These are phyloP conservation scores for Dendrocalamus sinicus DNA, from an alignment of 176 grass and related monocot genomes.

Conservation along the genomic window DNA sequence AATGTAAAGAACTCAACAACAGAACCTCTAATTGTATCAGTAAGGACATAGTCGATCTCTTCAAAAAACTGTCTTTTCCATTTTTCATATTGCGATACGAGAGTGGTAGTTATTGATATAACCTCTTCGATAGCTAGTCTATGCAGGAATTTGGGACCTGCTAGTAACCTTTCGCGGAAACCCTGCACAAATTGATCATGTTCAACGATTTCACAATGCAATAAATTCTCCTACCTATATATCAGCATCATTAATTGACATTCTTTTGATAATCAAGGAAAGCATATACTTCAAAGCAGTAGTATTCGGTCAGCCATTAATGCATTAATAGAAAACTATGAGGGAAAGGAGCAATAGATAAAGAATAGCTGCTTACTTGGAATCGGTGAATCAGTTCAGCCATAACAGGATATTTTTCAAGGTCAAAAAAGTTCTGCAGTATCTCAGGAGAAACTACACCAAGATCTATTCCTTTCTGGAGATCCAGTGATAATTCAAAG, in stretches of 20 bases:
- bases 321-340: neutral
- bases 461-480: slow-evolving; percentile 95
- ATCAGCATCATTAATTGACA: neutral
- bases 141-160: slow-evolving; percentile 90
- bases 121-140: slow-evolving; percentile 92
- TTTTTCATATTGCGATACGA: slow-evolving; percentile 89
- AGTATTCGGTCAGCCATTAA: neutral
- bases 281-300: neutral
- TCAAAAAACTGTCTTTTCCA: slow-evolving; percentile 87
- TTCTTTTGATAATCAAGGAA: slow-evolving; percentile 16
- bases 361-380: slow-evolving; percentile 63
- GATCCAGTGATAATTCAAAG: slow-evolving; percentile 60
- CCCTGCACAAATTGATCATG: slow-evolving; percentile 62
- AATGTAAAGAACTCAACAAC: slow-evolving; percentile 99
- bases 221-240: neutral
- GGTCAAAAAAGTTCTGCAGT: slow-evolving; percentile 98
- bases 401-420: slow-evolving; percentile 86
- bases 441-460: slow-evolving; percentile 97
- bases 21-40: slow-evolving; percentile 91
- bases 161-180: slow-evolving; percentile 92
- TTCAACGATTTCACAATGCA: neutral
- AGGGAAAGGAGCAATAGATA: slow-evolving; percentile 28
- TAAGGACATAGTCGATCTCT: slow-evolving; percentile 96
- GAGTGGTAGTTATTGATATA: slow-evolving; percentile 92
- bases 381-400: slow-evolving; percentile 88